Evolutionary conservation across 2,329 filamentous ascomycete genomes (phyloP), one percentile per base, ranked within the genome.

Genomic region (Neofusicoccum kwambonambiense): DNA sequence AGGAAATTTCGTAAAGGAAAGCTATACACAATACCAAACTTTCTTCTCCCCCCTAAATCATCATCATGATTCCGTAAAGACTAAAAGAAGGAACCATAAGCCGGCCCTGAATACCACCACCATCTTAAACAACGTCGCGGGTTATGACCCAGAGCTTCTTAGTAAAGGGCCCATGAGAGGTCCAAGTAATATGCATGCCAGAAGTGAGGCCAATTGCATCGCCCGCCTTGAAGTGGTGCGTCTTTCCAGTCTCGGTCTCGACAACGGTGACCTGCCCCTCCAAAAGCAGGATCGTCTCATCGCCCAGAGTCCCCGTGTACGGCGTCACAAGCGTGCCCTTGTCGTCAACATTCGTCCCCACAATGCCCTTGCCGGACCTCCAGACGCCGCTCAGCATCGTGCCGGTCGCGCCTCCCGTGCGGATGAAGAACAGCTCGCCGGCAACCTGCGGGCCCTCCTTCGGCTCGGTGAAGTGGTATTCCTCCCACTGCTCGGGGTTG

Each of bases 111-210:
- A 7, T 17, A 47, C 44, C 6, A 27, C 2, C 8, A 47, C 44
- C 15, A 50, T 2, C 5, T 13, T 51, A 42, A n/a, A 49, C 7
- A 11, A 31, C 15, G 6, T 62, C 45, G n/a, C 60, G 60, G 27
- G 60, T 62, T 3, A 62, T 62, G n/a, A 62, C 60, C 60, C 60
- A 62, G 11, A 62, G 60, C 31, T 62, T 62, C 60, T 62, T 62
- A 9, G 60, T 51, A 17, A 42, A 62, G 1, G 60, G 60, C 1
- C 45, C 60, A 9, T 35, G 34, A 27, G 60, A 62, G 2, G 45
- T 49, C 60, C 60, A 62, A 7, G 60, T 62, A 22, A 62, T 15
- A 52, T 62, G 60, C 60, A 52, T 42, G 12, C 60, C 60, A 17
- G 60, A 52, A 15, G 60, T 62, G 7, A 62, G 27, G 11, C 60